These are phyloP conservation scores for Leccinum huronense DNA, from an alignment of 1,284 basidiomycete genomes.

Conservation along the genomic window DNA sequence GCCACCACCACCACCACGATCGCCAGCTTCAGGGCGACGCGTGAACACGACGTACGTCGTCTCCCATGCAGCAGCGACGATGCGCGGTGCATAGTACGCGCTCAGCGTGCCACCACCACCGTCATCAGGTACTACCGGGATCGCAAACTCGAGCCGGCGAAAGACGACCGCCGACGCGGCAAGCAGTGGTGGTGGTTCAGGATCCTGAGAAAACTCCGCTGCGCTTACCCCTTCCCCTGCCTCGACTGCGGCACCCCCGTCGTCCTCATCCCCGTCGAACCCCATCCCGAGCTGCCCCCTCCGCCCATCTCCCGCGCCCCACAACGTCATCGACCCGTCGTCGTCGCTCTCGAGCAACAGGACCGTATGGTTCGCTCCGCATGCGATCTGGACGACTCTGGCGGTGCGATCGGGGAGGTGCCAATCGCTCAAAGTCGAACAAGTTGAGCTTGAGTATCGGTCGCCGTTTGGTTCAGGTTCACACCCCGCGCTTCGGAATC, in stretches of 20 bases:
- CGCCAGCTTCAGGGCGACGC: slow-evolving; percentile 9
- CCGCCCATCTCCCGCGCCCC: slow-evolving; percentile 66
- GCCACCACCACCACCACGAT: neutral
- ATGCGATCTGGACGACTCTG: slow-evolving; percentile 24
- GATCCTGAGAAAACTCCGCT: neutral
- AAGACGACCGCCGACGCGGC: slow-evolving; percentile 38
- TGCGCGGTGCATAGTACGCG: neutral
- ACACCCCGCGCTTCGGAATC: slow-evolving; percentile 11
- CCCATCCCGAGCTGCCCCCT: slow-evolving; percentile 60
- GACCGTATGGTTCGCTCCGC: slow-evolving; percentile 37
- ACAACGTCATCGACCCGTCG: slow-evolving; percentile 43
- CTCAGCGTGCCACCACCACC: neutral
- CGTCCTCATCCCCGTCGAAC: neutral
- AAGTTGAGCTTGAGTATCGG: neutral
- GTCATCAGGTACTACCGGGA: neutral
- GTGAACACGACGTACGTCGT: slow-evolving; percentile 70
- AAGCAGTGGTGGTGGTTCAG: neutral
- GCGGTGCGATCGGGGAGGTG: slow-evolving; percentile 13
- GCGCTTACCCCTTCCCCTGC: neutral
- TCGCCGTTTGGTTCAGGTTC: neutral
- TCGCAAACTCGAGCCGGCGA: slow-evolving; percentile 37
- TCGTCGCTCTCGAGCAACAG: slow-evolving; percentile 23
- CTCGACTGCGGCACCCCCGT: neutral
- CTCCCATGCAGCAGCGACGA: slow-evolving; percentile 74
- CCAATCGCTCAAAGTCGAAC: slow-evolving; percentile 7